Evolutionary conservation across 179 eudicot genomes (phyloP).

Genomic region (Beta macrorhiza): DNA sequence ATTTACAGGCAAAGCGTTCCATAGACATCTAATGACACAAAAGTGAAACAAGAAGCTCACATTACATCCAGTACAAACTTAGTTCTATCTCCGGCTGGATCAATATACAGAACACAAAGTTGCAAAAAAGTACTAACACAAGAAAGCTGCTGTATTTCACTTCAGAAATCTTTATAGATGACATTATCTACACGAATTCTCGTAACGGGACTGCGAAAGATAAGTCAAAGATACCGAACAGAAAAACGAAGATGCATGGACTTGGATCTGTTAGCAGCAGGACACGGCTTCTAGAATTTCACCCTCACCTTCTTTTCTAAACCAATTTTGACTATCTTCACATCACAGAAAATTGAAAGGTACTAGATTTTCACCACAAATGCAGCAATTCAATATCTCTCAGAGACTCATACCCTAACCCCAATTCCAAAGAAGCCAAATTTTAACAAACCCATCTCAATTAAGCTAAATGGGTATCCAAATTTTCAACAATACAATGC

Average conservation of each 20-base stretch:
- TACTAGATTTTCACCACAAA: background rate
- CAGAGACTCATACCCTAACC: background rate
- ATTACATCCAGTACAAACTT: background rate
- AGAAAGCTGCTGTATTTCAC: background rate
- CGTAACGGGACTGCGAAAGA: background rate
- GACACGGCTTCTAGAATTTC: background rate
- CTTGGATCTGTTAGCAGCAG: background rate
- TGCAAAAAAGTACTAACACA: background rate
- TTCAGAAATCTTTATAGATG: too few relatives aligned
- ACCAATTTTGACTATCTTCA: background rate
- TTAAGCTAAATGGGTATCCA: constrained; percentile 15
- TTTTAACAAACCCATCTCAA: constrained; percentile 1
- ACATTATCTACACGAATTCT: too few relatives aligned
- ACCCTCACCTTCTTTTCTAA: background rate
- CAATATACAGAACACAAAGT: background rate
- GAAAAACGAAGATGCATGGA: background rate
- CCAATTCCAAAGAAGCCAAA: constrained; percentile 17
- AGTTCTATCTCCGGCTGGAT: background rate
- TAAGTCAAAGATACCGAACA: background rate
- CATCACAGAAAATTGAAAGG: background rate
- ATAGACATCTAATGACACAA: background rate
- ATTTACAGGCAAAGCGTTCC: background rate
- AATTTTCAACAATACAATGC: constrained; percentile 5
- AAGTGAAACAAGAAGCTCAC: background rate
- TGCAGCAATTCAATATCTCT: background rate